Conservation (phyloP, 2,329 filamentous ascomycete genomes). For the Penicillium sp. region DNA sequence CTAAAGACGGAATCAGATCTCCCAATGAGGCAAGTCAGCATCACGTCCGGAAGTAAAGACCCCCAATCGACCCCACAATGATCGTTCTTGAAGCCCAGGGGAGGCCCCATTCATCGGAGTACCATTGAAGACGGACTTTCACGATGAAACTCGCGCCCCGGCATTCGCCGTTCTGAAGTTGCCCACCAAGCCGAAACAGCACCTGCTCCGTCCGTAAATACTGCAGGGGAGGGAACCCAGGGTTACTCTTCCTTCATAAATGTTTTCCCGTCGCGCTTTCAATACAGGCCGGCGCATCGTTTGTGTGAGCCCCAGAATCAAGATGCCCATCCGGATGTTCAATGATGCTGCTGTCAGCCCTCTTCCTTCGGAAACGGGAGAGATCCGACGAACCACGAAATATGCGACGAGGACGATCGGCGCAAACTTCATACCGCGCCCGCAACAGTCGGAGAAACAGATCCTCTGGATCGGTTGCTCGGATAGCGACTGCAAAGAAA, state of each 20-base stretch:
- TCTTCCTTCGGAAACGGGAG: neutral
- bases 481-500: slow-evolving; percentile 25
- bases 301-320: neutral
- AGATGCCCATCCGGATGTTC: slow-evolving; percentile 7
- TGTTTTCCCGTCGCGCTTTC: neutral
- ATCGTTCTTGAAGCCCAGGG: slow-evolving; percentile 1
- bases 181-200: neutral
- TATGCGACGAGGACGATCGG: slow-evolving; percentile 4
- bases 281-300: neutral
- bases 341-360: neutral
- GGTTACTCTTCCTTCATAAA: neutral
- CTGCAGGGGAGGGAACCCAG: neutral
- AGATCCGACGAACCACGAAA: neutral
- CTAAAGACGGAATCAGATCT: neutral
- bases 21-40: neutral
- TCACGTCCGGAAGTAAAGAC: neutral
- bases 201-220: neutral
- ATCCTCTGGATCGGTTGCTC: slow-evolving; percentile 30
- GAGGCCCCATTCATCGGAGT: neutral
- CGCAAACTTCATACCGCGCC: slow-evolving; percentile 18
- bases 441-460: slow-evolving; percentile 13
- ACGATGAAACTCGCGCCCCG: neutral
- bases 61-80: neutral
- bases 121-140: neutral
- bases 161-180: slow-evolving; percentile 1